These are phyloP conservation scores for Spencermartinsiella europaea DNA, from an alignment of 805 yeast genomes.

Conservation along the genomic window DNA sequence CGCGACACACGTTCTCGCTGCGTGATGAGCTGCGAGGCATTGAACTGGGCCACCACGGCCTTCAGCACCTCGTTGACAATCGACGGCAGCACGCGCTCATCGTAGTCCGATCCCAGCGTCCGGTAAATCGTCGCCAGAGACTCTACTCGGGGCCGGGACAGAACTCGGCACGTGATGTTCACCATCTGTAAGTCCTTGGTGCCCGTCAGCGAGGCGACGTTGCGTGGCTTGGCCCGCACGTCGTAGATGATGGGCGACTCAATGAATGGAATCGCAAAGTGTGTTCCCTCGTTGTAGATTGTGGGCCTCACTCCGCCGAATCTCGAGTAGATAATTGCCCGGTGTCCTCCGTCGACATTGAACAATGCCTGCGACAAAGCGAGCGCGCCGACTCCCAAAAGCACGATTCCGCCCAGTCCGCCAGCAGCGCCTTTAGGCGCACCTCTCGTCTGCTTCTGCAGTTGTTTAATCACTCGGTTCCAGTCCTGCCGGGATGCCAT, in stretches of 20 bases:
- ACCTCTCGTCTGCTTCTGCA: conserved; percentile 20
- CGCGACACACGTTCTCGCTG: conserved; percentile 95
- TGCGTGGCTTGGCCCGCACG: conserved; percentile 95
- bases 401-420: conserved; percentile 52
- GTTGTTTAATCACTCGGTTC: conserved; percentile 19
- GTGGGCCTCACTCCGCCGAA: conserved; percentile 75
- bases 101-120: conserved; percentile 91
- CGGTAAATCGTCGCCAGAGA: conserved; percentile 82
- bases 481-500: conserved; percentile 1
- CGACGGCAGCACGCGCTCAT: conserved; percentile 95
- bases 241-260: conserved; percentile 91
- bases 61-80: conserved; percentile 96
- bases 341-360: conserved; percentile 97
- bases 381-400: conserved; percentile 54
- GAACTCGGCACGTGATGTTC: conserved; percentile 96
- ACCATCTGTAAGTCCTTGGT: conserved; percentile 99
- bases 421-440: conserved; percentile 31
- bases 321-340: conserved; percentile 92
- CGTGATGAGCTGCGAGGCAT: conserved; percentile 97
- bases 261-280: conserved; percentile 87
- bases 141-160: conserved; percentile 77
- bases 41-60: conserved; percentile 96
- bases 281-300: conserved; percentile 92
- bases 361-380: conserved; percentile 54
- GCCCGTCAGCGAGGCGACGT: conserved; percentile 92